Conservation (phyloP, 2,329 filamentous ascomycete species). For the Penicillium sp. region DNA sequence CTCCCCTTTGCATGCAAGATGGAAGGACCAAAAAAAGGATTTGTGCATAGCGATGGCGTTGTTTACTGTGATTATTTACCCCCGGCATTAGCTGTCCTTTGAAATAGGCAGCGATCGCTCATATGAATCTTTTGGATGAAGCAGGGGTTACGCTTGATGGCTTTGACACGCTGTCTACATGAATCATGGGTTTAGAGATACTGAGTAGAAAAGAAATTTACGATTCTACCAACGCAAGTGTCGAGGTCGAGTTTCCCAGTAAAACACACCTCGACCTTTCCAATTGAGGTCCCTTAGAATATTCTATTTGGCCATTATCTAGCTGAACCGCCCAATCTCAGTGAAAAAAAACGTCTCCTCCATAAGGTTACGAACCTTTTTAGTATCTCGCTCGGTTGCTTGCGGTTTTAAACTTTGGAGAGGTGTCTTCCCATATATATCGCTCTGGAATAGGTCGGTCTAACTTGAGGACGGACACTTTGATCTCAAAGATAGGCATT, state of each 20-base stretch:
- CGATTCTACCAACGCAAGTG: neutral
- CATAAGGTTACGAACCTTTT: neutral
- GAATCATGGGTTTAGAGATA: neutral
- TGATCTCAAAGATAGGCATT: neutral
- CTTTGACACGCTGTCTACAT: conserved; percentile 1
- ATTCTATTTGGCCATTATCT: neutral
- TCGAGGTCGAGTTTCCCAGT: neutral
- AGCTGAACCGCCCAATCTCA: no score
- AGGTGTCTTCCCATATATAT: neutral
- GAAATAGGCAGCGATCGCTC: neutral
- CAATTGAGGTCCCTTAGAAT: no score
- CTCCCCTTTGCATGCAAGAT: conserved; percentile 30
- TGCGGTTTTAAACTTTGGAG: neutral
- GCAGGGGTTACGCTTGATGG: neutral
- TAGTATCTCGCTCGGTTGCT: no score
- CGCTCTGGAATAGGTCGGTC: neutral
- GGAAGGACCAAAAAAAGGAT: conserved; percentile 26
- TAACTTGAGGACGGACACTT: neutral
- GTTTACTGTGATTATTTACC: conserved; percentile 27
- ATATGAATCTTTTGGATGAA: neutral
- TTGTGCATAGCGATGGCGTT: conserved; percentile 51
- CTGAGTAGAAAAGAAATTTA: neutral
- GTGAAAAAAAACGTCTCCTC: neutral
- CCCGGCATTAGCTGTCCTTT: conserved; percentile 11
- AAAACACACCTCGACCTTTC: no score